Evolutionary conservation across 495 filamentous ascomycete species (phyloP).

Genomic region (Podospora conica): DNA sequence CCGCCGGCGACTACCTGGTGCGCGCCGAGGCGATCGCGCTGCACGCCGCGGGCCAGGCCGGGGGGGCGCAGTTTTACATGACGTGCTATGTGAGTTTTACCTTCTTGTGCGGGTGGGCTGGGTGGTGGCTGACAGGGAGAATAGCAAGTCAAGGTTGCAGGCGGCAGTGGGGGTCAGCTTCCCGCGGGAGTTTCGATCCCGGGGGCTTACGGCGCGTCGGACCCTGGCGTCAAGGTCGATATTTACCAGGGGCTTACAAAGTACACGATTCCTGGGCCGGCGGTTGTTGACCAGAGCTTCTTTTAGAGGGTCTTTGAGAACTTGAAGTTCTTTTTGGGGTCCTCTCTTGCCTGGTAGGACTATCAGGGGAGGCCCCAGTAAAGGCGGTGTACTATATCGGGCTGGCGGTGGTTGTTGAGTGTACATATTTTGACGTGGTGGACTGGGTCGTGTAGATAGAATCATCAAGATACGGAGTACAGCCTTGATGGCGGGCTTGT

Average conservation of each 20-base stretch:
- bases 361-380: background rate
- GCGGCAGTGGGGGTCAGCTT: constrained; percentile 31
- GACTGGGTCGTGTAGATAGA: background rate
- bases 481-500: too few relatives aligned
- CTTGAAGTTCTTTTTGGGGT: too few relatives aligned
- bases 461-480: background rate
- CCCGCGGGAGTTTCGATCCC: constrained; percentile 42
- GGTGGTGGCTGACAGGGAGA: background rate
- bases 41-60: constrained; percentile 31
- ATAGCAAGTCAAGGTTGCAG: constrained; percentile 41
- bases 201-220: constrained; percentile 41
- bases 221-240: constrained; percentile 41
- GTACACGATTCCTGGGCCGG: constrained; percentile 33
- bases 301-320: constrained; percentile 6
- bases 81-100: constrained; percentile 26
- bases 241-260: constrained; percentile 34
- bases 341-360: too few relatives aligned
- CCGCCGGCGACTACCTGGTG: constrained; percentile 42
- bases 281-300: constrained; percentile 21
- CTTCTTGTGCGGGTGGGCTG: background rate
- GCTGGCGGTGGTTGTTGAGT: background rate
- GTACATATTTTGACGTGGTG: background rate
- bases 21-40: constrained; percentile 46
- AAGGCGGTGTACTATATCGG: background rate
- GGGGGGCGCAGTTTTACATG: constrained; percentile 47